Evolutionary conservation across 441 rosid species (phyloP).

Genomic region (Metrosideros polymorpha): DNA sequence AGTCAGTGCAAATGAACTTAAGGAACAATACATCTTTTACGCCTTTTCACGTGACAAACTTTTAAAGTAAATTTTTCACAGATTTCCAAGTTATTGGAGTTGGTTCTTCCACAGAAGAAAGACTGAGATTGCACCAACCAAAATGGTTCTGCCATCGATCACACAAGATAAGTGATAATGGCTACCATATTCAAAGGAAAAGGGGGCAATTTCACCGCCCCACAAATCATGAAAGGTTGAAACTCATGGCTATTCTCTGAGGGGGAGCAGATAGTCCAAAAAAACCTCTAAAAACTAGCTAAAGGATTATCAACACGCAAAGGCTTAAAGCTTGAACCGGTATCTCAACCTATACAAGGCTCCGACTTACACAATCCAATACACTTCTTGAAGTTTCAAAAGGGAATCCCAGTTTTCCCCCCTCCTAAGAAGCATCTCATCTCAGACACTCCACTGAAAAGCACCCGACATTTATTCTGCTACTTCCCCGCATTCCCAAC

Average conservation of each 20-base stretch:
- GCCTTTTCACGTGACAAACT: background rate
- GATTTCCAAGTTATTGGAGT: background rate
- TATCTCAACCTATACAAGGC: background rate
- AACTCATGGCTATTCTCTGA: background rate
- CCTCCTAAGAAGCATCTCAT: background rate
- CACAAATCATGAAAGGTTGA: background rate
- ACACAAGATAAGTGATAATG: background rate
- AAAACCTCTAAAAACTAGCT: background rate
- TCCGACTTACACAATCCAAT: background rate
- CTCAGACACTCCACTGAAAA: background rate
- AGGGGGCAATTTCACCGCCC: background rate
- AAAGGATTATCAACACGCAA: background rate
- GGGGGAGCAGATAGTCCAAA: background rate
- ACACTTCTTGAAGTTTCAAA: background rate
- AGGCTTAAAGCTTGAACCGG: background rate
- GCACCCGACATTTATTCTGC: background rate
- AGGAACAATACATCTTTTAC: background rate
- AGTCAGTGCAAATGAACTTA: background rate
- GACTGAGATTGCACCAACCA: background rate
- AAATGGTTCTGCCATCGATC: background rate
- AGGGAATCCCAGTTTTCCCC: background rate
- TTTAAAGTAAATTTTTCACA: background rate
- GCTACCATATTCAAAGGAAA: background rate
- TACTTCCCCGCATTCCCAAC: background rate
- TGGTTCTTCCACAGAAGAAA: background rate